Evolutionary conservation across 768 basidiomycete species (phyloP).

Genomic region (Gelatoporia subvermispora): DNA sequence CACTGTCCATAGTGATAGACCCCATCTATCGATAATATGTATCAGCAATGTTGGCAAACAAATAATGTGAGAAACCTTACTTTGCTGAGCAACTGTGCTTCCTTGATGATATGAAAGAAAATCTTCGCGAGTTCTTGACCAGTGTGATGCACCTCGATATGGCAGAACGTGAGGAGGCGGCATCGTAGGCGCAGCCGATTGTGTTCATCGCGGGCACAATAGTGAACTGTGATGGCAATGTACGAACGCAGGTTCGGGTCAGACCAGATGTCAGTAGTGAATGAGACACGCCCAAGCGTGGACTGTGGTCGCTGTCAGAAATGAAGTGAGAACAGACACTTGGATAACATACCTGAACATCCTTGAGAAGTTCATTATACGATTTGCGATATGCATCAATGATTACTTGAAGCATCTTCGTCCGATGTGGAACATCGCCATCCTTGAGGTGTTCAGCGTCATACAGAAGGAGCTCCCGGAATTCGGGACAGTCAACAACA

Average conservation of each 20-base stretch:
- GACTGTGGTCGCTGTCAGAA: background rate
- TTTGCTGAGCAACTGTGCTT: conserved; percentile 24
- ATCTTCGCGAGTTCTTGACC: conserved; percentile 33
- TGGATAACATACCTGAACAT: background rate
- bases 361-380: background rate
- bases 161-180: conserved; percentile 33
- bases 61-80: conserved; percentile 8
- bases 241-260: conserved; percentile 30
- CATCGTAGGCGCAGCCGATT: conserved; percentile 21
- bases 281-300: background rate
- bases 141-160: conserved; percentile 31
- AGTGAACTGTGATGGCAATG: conserved; percentile 42
- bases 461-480: conserved; percentile 8
- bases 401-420: background rate
- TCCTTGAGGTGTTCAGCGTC: conserved; percentile 2
- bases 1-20: conserved; percentile 29
- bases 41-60: conserved; percentile 20
- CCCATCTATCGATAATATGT: conserved; percentile 27
- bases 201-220: conserved; percentile 18
- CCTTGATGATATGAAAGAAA: conserved; percentile 19
- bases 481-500: conserved; percentile 4
- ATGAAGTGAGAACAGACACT: background rate
- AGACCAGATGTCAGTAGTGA: conserved; percentile 19
- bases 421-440: conserved; percentile 1
- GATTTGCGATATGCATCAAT: background rate